Conservation (phyloP, 768 basidiomycete genomes). For the Heimioporus sp. region DNA sequence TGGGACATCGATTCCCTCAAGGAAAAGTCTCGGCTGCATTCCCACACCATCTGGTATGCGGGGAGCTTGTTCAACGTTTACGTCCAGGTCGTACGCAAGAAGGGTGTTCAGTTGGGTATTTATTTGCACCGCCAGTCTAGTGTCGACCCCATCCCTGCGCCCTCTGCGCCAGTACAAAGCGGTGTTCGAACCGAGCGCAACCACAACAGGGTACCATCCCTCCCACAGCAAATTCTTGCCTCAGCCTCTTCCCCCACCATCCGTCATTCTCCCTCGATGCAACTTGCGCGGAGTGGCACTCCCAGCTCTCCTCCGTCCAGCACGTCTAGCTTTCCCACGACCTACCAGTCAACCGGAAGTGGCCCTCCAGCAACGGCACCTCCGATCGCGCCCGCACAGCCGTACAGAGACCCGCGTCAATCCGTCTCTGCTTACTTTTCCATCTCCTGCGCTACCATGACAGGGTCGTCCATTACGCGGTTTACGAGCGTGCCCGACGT, state of each 20-base stretch:
- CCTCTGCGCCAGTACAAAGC: constrained; percentile 53
- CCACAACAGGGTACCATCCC: constrained; percentile 30
- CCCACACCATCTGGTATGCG: constrained; percentile 86
- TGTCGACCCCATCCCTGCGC: constrained; percentile 72
- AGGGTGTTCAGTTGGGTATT: constrained; percentile 77
- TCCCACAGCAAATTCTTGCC: constrained; percentile 30
- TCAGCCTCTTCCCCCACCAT: constrained; percentile 23
- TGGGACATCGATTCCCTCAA: constrained; percentile 80
- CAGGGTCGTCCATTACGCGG: constrained; percentile 77
- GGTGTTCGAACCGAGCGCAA: constrained; percentile 21
- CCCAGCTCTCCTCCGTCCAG: constrained; percentile 32
- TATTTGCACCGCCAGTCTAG: constrained; percentile 86
- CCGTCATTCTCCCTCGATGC: constrained; percentile 47
- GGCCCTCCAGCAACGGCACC: constrained; percentile 42
- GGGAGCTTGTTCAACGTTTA: constrained; percentile 89
- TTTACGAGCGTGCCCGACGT: constrained; percentile 86
- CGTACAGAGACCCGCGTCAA: constrained; percentile 74
- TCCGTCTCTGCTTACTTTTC: constrained; percentile 78
- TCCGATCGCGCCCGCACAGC: constrained; percentile 53
- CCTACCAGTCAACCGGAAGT: constrained; percentile 22
- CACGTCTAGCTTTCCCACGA: constrained; percentile 14
- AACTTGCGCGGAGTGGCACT: constrained; percentile 46
- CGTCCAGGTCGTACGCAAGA: constrained; percentile 85
- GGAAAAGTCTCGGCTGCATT: constrained; percentile 83
- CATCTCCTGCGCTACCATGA: constrained; percentile 77